Percentiles rank a stretch among this genome's conserved stretches.
Conservation (phyloP, 805 yeast genomes). For the Yamadazyma sp. region DNA sequence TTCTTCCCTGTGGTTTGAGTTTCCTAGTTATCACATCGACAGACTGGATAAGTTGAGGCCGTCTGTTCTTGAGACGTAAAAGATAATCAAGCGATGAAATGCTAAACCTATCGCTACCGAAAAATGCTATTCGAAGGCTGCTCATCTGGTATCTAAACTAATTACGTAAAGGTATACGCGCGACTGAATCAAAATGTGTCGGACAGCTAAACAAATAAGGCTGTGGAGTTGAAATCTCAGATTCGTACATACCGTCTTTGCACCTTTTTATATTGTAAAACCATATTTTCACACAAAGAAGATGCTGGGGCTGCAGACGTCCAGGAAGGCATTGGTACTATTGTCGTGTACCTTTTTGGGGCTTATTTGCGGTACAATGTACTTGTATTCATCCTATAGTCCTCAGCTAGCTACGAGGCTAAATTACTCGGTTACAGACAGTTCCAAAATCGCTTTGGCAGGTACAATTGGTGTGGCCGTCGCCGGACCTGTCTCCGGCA, state of each 20-base stretch:
- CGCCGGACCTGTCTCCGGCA: slow-evolving; percentile 69
- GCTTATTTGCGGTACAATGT: slow-evolving; percentile 69
- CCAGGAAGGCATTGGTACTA: slow-evolving; percentile 24
- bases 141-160: no score
- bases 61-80: slow-evolving; percentile 23
- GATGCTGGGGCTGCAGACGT: slow-evolving; percentile 17
- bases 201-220: no score
- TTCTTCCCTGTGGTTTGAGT: slow-evolving; percentile 66
- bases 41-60: slow-evolving; percentile 8
- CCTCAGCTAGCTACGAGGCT: slow-evolving; percentile 69
- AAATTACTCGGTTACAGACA: slow-evolving; percentile 57
- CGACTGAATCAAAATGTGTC: no score
- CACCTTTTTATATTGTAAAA: no score
- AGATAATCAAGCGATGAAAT: slow-evolving; percentile 47
- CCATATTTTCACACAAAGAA: no score
- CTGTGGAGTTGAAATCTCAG: no score
- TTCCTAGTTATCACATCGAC: slow-evolving; percentile 65
- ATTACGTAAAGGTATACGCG: no score
- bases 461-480: slow-evolving; percentile 67
- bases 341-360: slow-evolving; percentile 43
- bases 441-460: slow-evolving; percentile 62
- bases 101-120: slow-evolving; percentile 78
- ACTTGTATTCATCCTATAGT: slow-evolving; percentile 72
- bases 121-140: slow-evolving; percentile 48
- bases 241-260: no score